Base-by-base conservation (phyloP, 176 grass and related monocot species). In the Saccharum officinarum region DNA sequence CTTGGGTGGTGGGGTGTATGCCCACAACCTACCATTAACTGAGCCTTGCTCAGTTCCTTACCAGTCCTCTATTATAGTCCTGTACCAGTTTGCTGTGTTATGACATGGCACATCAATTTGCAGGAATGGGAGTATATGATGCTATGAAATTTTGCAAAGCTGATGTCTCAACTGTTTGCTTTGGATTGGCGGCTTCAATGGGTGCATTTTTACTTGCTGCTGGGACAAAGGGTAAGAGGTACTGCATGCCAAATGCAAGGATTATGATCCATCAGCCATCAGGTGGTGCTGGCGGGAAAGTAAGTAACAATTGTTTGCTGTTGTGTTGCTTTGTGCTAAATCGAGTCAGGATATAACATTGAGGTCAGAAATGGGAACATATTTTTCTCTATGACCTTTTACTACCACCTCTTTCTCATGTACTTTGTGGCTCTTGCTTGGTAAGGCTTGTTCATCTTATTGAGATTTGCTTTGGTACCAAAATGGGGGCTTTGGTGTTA, bases 161-260 rank as follows among this genome's bases (percentile, higher is more conserved):
- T 90, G 93, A 98, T 82, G 76, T 98, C 70, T 94, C 96, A 69
- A 95, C 96, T 85, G 75, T 89, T 86, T 98, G 96, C 83, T 85
- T 98, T 84, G 96, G 96, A 86, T 85, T 98, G 85, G 93, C 96
- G 31, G 96, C 96, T 84, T 95, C 93, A 44, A 90, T 98, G 92
- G 91, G 91, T 81, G 91, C 96, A 67, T 98, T 98, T 87, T 88
- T 98, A 77, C 90, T 98, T 83, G 88, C 89, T 85, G 86, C 92
- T 77, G 96, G 96, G 62, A 95, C 91, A 39, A 95, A 83, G 75
- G 96, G 93, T 46, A 95, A 98, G 88, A 93, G 96, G 82, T 95
- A 94, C 85, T 98, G 96, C 91, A 98, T 98, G 96, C 91, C 96
- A 73, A 98, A 98, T 94, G 91, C 96, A 6, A 98, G 91, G 82